phyloP scores from a whole-genome alignment of 2,329 filamentous ascomycete species.

The Dothideomycetes sp. region DNA sequence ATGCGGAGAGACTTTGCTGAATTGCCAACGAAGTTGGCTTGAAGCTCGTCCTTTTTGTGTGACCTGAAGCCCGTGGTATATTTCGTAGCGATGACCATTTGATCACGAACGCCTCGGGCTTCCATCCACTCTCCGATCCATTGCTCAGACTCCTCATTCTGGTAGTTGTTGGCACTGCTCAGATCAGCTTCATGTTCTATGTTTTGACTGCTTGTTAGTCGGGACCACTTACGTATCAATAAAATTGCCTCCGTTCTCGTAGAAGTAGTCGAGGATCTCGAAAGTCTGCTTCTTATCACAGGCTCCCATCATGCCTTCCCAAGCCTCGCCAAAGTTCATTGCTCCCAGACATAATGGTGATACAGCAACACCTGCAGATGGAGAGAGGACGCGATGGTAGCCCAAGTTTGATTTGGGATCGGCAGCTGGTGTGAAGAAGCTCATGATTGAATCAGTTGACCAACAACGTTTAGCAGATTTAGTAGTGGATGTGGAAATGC shows the following conservation, averaged over 20 bases:
- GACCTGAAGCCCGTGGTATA: conserved; percentile 28
- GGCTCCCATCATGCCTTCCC: conserved; percentile 23
- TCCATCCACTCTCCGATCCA: conserved; percentile 36
- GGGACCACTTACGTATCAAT: conserved; percentile 18
- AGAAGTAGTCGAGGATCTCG: conserved; percentile 23
- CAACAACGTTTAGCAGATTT: neutral
- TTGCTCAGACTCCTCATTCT: conserved; percentile 21
- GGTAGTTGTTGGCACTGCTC: conserved; percentile 21
- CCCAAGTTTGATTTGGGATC: conserved; percentile 33
- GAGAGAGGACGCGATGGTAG: conserved; percentile 40
- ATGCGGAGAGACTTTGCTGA: conserved; percentile 48
- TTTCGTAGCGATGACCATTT: conserved; percentile 46
- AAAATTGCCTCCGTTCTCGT: conserved; percentile 24
- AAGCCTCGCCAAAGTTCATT: conserved; percentile 45
- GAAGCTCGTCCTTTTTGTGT: conserved; percentile 18
- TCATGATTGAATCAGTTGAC: neutral
- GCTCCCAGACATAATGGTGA: conserved; percentile 42
- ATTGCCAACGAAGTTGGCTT: conserved; percentile 43
- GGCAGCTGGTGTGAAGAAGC: conserved; percentile 19
- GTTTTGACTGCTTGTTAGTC: neutral
- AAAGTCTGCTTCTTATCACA: conserved; percentile 20
- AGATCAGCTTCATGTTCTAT: neutral
- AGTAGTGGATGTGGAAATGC: no score
- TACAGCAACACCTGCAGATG: conserved; percentile 40
- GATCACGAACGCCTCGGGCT: conserved; percentile 30